Evolutionary conservation across 73 alveolate species (phyloP).

Genomic region (Tetrahymena malaccensis): DNA sequence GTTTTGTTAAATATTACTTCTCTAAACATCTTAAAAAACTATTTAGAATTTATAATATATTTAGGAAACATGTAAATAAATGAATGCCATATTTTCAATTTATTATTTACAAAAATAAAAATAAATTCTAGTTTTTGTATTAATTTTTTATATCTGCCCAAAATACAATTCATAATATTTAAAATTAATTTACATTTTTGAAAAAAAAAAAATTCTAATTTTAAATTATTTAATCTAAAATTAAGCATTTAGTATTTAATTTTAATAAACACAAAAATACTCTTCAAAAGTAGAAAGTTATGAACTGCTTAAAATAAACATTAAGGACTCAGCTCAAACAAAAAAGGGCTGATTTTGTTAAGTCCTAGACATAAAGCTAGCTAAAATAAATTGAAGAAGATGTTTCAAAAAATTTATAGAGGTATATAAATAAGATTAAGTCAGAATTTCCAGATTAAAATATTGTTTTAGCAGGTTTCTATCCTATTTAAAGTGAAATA

Average conservation of each 20-base stretch:
- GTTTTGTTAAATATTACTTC: no score
- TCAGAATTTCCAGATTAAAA: background rate
- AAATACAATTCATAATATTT: no score
- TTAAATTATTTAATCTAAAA: no score
- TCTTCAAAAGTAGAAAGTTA: background rate
- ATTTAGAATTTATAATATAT: no score
- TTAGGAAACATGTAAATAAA: no score
- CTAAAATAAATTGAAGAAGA: background rate
- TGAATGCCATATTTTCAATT: no score
- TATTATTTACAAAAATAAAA: no score
- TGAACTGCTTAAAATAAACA: background rate
- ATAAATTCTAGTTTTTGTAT: no score
- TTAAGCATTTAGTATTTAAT: background rate
- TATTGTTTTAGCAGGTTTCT: background rate
- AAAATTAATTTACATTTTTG: no score
- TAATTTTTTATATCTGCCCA: no score
- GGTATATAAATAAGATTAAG: background rate
- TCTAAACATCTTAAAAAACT: no score
- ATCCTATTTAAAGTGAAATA: background rate
- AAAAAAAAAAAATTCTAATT: no score
- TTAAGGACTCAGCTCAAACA: background rate
- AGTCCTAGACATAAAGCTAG: background rate
- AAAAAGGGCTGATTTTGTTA: background rate
- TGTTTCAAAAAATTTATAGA: background rate
- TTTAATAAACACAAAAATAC: background rate